Evolutionary conservation across 306 rosid genomes (phyloP), one percentile per base, ranked within the genome.

Genomic region (Chamaecrista fasciculata): DNA sequence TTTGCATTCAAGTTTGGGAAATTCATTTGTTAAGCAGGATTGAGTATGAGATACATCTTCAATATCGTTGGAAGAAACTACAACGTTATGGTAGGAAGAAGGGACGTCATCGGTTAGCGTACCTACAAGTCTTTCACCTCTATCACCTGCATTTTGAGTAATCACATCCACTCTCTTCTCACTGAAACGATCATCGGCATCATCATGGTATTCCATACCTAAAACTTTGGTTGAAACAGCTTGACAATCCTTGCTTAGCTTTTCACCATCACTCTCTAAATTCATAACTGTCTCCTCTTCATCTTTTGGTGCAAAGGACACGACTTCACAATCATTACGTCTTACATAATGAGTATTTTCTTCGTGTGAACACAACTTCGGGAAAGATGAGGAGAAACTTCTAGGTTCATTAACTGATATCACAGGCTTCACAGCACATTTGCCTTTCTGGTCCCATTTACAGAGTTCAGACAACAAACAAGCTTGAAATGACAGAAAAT

Each of bases 381-480:
- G 50, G 63, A 62, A 6, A 36, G 36, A 33, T 14, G 64, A 42
- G 33, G 52, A 21, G 47, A 51, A 29, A 50, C 44, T 40, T 49
- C 9, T 39, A 20, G 25, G 44, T 31, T 70, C 76, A 43, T 62
- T 62, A 51, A 16, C 43, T 49, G 72, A 65, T 69, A 72, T 11
- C 68, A 40, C 18, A 55, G 72, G 60, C 65, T 69, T 11, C 68
- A 40, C 18, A 55, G 68, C 74, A 62, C 52, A 70, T 80, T 83
- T 80, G 62, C 87, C 87, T 80, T 83, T 83, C 73, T 48, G 80
- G 46, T 80, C 87, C 87, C 85, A 83, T 70, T 73, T 80, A 70
- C 84, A 74, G 19, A 72, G 74, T 61, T 70, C 78, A 6, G 69
- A 67, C 44, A 67, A 56, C 56, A 69, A 46, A 65, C 8, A 40